Evolutionary conservation across 371 early-diverging fungal genomes (phyloP).

Genomic region (Zopfochytrium polystomum): DNA sequence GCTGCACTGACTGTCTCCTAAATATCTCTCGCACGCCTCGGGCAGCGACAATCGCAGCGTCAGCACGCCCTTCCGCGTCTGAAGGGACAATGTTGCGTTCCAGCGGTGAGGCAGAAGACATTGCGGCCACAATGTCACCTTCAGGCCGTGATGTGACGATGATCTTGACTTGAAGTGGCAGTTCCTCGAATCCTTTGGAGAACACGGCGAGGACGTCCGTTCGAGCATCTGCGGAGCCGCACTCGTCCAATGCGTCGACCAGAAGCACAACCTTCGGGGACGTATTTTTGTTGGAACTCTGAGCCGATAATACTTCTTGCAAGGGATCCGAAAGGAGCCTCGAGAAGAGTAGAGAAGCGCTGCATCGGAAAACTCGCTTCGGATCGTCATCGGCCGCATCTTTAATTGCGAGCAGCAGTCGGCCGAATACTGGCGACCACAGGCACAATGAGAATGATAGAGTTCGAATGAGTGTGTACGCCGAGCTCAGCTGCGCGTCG

Average conservation of each 20-base stretch:
- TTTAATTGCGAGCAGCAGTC: background rate
- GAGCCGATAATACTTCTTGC: background rate
- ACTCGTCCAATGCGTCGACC: conserved; percentile 31
- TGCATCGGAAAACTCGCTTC: background rate
- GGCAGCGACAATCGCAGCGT: conserved; percentile 12
- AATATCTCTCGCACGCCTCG: conserved; percentile 8
- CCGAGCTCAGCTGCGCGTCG: background rate
- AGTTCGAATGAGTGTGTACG: background rate
- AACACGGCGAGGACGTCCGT: conserved; percentile 22
- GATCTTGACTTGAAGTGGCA: conserved; percentile 21
- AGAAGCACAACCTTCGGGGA: conserved; percentile 18
- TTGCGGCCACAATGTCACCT: background rate
- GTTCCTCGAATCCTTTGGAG: conserved; percentile 7
- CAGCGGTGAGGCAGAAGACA: background rate
- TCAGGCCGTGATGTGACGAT: conserved; percentile 21
- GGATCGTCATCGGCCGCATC: background rate
- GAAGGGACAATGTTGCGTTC: background rate
- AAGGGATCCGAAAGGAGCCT: background rate
- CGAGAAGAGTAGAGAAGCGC: conserved; percentile 11
- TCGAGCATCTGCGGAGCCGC: conserved; percentile 20
- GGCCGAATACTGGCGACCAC: background rate
- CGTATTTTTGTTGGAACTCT: background rate
- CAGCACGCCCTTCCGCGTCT: conserved; percentile 7
- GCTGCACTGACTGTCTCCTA: background rate
- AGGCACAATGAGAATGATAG: background rate